These are phyloP conservation scores for Phytophthora cactorum DNA, from an alignment of 352 stramenopile genomes.

Conservation along the genomic window DNA sequence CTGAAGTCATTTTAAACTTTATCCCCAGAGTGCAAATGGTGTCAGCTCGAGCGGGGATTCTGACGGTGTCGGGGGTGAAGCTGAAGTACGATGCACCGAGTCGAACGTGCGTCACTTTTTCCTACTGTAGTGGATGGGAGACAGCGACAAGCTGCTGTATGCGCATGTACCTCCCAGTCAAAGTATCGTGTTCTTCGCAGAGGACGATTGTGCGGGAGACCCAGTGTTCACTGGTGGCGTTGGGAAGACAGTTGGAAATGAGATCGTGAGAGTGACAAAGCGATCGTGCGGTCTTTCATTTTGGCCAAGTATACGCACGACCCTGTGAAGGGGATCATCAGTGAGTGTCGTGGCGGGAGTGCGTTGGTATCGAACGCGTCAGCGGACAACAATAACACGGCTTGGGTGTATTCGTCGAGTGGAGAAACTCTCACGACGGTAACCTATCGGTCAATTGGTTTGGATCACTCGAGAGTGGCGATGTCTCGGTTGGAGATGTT, in stretches of 20 bases:
- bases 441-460: conserved; percentile 3
- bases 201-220: background rate
- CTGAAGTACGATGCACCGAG: background rate
- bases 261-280: background rate
- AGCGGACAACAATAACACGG: background rate
- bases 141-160: background rate
- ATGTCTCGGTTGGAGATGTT: background rate
- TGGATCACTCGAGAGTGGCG: background rate
- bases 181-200: background rate
- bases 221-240: background rate
- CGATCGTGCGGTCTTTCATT: background rate
- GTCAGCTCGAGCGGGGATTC: background rate
- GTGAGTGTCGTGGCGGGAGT: background rate
- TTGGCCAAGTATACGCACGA: background rate
- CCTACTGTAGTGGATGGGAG: background rate
- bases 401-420: background rate
- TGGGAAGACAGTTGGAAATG: background rate
- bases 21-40: background rate
- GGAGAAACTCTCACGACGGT: background rate
- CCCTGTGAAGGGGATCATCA: background rate
- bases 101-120: background rate
- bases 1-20: background rate
- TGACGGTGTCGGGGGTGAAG: background rate
- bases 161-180: background rate
- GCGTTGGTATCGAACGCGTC: background rate